These are phyloP conservation scores for Phytophthora boehmeriae DNA, from an alignment of 352 stramenopile genomes.

Conservation along the genomic window DNA sequence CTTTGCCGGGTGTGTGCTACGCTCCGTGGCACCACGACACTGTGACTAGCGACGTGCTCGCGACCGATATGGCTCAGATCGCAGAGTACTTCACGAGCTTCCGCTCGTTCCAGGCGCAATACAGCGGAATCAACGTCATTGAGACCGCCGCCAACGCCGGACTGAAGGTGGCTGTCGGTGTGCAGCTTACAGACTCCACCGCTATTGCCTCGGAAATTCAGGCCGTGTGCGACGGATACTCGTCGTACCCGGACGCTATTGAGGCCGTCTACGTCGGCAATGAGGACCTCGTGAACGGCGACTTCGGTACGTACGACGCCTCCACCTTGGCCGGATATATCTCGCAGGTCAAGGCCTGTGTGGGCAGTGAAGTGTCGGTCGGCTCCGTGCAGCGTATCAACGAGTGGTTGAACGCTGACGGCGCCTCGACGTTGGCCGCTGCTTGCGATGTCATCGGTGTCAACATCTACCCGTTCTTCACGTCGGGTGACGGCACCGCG, in stretches of 20 bases:
- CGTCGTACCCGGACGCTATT: slow-evolving; percentile 44
- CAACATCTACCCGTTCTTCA: slow-evolving; percentile 63
- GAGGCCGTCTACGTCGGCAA: slow-evolving; percentile 78
- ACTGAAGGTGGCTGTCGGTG: slow-evolving; percentile 68
- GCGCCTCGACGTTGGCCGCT: slow-evolving; percentile 34
- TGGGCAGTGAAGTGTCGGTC: slow-evolving; percentile 44
- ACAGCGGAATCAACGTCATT: slow-evolving; percentile 60
- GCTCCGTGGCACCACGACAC: slow-evolving; percentile 61
- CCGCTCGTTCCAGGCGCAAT: slow-evolving; percentile 72
- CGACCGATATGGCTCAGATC: slow-evolving; percentile 45
- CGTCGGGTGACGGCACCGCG: slow-evolving; percentile 32
- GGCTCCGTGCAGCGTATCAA: slow-evolving; percentile 71
- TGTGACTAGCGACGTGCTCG: slow-evolving; percentile 43
- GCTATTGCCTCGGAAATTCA: slow-evolving; percentile 56
- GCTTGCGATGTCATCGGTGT: slow-evolving; percentile 40
- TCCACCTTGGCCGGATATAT: slow-evolving; percentile 50
- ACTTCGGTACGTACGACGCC: slow-evolving; percentile 42
- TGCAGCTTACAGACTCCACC: slow-evolving; percentile 57
- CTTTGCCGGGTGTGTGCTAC: slow-evolving; percentile 57
- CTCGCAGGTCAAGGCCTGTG: slow-evolving; percentile 53
- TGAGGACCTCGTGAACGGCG: slow-evolving; percentile 65
- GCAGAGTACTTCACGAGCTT: slow-evolving; percentile 58
- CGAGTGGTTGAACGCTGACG: slow-evolving; percentile 53
- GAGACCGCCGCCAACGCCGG: slow-evolving; percentile 45
- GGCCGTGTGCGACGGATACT: slow-evolving; percentile 53